Conservation (phyloP, 129 eudicot species). For the Cynara cardunculus region DNA sequence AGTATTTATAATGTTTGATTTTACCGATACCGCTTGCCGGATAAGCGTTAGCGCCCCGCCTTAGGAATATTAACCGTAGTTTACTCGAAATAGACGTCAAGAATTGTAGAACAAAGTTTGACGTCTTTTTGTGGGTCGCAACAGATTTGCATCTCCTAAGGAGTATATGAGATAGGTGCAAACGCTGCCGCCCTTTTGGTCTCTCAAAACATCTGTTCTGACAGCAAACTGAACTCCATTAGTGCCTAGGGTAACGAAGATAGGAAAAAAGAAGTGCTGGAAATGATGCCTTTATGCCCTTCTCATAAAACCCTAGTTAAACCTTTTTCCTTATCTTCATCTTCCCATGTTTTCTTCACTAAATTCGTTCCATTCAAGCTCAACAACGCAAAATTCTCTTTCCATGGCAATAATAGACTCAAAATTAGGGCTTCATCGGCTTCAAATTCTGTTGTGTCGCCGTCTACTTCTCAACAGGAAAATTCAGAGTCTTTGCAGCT, state of each 20-base stretch:
- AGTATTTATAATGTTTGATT: too few species aligned
- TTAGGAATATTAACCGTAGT: too few species aligned
- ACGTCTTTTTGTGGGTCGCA: too few species aligned
- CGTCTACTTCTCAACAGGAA: slow-evolving; percentile 24
- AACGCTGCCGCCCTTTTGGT: background rate
- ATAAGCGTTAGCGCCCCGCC: too few species aligned
- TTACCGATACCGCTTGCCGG: too few species aligned
- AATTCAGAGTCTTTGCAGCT: slow-evolving; percentile 40
- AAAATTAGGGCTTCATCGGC: slow-evolving; percentile 29
- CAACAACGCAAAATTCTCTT: background rate
- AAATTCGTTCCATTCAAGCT: slow-evolving; percentile 20
- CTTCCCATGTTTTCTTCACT: slow-evolving; percentile 24
- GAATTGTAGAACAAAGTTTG: too few species aligned
- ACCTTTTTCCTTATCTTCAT: slow-evolving; percentile 18
- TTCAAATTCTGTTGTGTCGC: slow-evolving; percentile 17
- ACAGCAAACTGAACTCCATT: slow-evolving; percentile 8
- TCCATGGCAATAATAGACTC: slow-evolving; percentile 19
- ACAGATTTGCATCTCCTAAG: background rate
- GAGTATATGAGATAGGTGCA: background rate
- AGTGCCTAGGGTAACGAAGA: slow-evolving; percentile 9
- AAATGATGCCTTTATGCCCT: slow-evolving; percentile 17
- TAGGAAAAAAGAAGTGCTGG: background rate
- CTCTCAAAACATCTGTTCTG: background rate
- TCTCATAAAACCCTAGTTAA: slow-evolving; percentile 36
- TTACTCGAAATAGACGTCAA: too few species aligned